These are phyloP conservation scores for Kurtzmaniella quercitrusa DNA, from an alignment of 1,139 yeast species.

Conservation along the genomic window DNA sequence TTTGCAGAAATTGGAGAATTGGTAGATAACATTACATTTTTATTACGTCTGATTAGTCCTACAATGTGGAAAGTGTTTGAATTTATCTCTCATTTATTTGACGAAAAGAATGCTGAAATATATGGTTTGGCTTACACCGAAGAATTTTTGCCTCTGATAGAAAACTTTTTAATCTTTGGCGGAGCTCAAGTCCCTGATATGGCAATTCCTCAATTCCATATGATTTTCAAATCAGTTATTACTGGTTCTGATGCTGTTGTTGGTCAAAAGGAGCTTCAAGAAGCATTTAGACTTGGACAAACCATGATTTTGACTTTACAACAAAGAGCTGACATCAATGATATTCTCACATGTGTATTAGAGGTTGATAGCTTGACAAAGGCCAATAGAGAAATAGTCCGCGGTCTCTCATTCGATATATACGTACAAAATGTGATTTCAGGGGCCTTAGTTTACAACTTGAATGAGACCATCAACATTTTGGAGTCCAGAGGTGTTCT, in stretches of 20 bases:
- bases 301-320: conserved; percentile 49
- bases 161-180: conserved; percentile 77
- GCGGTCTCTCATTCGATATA: conserved; percentile 46
- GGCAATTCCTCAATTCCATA: conserved; percentile 20
- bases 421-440: conserved; percentile 63
- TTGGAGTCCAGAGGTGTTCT: conserved; percentile 46
- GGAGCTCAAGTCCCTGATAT: conserved; percentile 11
- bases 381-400: conserved; percentile 14
- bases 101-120: conserved; percentile 53
- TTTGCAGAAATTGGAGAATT: conserved; percentile 80
- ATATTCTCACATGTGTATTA: conserved; percentile 30
- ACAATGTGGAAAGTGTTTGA: conserved; percentile 73
- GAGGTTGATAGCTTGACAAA: conserved; percentile 13
- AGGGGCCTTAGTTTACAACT: conserved; percentile 61
- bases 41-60: conserved; percentile 67
- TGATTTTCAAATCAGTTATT: conserved; percentile 34
- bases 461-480: conserved; percentile 49
- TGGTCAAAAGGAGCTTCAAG: conserved; percentile 47
- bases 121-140: conserved; percentile 63
- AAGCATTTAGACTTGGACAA: conserved; percentile 53
- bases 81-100: conserved; percentile 49
- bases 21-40: conserved; percentile 79
- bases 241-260: conserved; percentile 31
- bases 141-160: conserved; percentile 72
- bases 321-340: conserved; percentile 36